Evolutionary conservation across 495 filamentous ascomycete species (phyloP).

Genomic region (Hyaloscypha hepaticicola): DNA sequence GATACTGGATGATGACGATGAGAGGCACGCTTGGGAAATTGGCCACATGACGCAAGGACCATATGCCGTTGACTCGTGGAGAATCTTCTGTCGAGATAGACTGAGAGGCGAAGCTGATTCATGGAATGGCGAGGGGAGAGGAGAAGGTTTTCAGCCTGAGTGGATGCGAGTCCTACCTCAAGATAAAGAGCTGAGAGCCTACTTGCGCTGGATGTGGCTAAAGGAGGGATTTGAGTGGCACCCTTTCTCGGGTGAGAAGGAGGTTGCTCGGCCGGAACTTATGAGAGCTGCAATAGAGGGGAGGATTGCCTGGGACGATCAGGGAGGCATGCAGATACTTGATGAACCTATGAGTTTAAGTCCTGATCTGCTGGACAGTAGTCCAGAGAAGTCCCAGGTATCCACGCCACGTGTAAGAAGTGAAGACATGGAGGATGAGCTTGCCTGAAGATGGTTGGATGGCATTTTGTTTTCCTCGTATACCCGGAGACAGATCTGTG

Average conservation of each 20-base stretch:
- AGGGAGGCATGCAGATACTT: slow-evolving; percentile 29
- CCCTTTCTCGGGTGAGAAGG: slow-evolving; percentile 62
- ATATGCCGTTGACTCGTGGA: slow-evolving; percentile 89
- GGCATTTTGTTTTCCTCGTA: background rate
- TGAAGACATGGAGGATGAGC: background rate
- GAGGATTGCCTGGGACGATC: slow-evolving; percentile 61
- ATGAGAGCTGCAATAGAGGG: slow-evolving; percentile 59
- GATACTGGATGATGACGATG: slow-evolving; percentile 36
- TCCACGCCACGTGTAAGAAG: background rate
- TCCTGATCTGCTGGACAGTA: background rate
- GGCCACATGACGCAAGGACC: slow-evolving; percentile 83
- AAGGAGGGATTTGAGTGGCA: slow-evolving; percentile 85
- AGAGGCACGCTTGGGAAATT: slow-evolving; percentile 70
- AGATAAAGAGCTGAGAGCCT: slow-evolving; percentile 89
- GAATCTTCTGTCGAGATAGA: slow-evolving; percentile 87
- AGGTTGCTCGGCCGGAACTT: slow-evolving; percentile 52
- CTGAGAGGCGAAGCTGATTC: slow-evolving; percentile 60
- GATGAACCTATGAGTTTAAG: slow-evolving; percentile 4
- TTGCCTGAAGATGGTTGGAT: background rate
- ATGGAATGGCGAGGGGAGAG: slow-evolving; percentile 54
- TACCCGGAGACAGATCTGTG: background rate
- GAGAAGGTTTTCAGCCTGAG: slow-evolving; percentile 57
- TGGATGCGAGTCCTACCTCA: slow-evolving; percentile 84
- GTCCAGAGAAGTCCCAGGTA: background rate
- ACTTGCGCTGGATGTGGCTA: slow-evolving; percentile 87